Conservation (phyloP, 257 asterid genomes). For the Solanum tacnaense region DNA sequence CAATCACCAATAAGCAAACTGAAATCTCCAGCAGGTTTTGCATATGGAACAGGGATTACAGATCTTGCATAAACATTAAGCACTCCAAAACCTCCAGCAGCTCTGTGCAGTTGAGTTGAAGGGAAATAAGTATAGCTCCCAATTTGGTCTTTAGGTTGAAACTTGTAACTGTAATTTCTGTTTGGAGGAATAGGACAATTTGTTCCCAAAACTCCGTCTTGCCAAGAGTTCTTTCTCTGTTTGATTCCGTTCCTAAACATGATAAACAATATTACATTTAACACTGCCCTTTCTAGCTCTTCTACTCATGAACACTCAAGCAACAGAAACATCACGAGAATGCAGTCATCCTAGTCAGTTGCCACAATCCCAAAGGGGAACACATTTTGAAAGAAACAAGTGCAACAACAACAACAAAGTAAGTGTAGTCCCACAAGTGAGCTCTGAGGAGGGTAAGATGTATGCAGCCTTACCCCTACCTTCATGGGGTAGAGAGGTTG, state of each 20-base stretch:
- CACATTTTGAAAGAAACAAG: not conserved
- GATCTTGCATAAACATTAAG: slow-evolving; percentile 59
- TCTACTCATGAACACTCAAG: not conserved
- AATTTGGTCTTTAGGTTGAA: slow-evolving; percentile 73
- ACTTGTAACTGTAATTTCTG: slow-evolving; percentile 56
- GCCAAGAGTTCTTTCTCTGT: slow-evolving; percentile 85
- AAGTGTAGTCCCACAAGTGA: not conserved
- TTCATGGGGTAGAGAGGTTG: not conserved
- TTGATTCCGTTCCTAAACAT: slow-evolving; percentile 65
- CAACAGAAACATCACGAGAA: not conserved
- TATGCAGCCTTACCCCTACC: not conserved
- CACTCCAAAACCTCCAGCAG: slow-evolving; percentile 69
- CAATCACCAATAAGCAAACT: slow-evolving; percentile 68
- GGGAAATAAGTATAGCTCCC: slow-evolving; percentile 81
- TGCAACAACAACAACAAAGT: not conserved
- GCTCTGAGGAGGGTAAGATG: not conserved
- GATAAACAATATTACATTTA: not conserved
- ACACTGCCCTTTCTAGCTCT: not conserved
- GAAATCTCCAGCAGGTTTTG: slow-evolving; percentile 59
- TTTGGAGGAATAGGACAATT: slow-evolving; percentile 72
- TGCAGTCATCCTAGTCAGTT: not conserved
- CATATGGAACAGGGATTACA: slow-evolving; percentile 65
- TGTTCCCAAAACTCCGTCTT: slow-evolving; percentile 80
- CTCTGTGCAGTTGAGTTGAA: slow-evolving; percentile 68
- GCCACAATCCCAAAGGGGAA: not conserved